These are phyloP conservation scores for Tripterygium wilfordii DNA, from an alignment of 177 flowering plant species.

Conservation along the genomic window DNA sequence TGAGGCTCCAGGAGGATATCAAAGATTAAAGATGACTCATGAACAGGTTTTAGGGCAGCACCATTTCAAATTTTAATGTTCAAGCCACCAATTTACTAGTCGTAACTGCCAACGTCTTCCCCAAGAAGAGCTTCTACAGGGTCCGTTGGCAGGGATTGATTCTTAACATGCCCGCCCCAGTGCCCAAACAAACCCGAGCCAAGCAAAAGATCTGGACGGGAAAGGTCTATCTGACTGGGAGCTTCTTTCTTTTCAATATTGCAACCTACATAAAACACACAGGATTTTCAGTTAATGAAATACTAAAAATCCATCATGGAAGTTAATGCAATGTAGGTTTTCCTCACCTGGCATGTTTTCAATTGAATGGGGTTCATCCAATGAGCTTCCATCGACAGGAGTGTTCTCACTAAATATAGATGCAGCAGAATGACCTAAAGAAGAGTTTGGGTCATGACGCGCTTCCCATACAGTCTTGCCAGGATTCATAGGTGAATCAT, in stretches of 20 bases:
- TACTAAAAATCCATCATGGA: no score
- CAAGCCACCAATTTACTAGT: no score
- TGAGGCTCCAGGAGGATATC: no score
- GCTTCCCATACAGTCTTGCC: conserved; percentile 12
- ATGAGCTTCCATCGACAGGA: conserved; percentile 37
- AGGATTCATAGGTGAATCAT: conserved; percentile 17
- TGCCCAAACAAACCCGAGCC: conserved; percentile 10
- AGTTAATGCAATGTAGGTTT: neutral
- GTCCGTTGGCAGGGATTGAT: conserved; percentile 1
- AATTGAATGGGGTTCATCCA: conserved; percentile 22
- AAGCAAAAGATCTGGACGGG: conserved; percentile 14
- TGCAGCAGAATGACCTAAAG: conserved; percentile 38
- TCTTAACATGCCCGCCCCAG: neutral
- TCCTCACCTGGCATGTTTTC: conserved; percentile 35
- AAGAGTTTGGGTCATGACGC: conserved; percentile 13
- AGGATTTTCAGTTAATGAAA: no score
- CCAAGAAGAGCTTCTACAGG: conserved; percentile 6
- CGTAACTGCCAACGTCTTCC: no score
- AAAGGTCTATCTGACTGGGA: conserved; percentile 3
- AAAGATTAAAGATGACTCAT: no score
- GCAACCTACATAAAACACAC: conserved; percentile 6
- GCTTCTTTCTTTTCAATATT: conserved; percentile 4
- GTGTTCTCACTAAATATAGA: conserved; percentile 46
- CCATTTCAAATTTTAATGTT: no score
- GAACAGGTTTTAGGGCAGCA: no score